phyloP scores from a whole-genome alignment of 257 asterid species.

The Penstemon davidsonii region DNA sequence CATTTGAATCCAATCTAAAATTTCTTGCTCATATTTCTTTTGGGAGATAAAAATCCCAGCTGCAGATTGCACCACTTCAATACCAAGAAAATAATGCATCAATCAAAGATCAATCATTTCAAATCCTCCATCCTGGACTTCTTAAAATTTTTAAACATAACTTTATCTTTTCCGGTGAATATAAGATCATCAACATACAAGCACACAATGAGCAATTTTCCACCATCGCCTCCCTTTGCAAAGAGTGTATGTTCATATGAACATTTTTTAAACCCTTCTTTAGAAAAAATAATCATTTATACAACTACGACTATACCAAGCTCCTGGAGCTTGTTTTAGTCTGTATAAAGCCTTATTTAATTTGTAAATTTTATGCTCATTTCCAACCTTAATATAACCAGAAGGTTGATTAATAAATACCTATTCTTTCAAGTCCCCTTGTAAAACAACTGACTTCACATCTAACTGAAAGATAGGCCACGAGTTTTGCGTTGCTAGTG shows the following conservation, averaged over 20 bases:
- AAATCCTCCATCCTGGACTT: background rate
- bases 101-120: conserved; percentile 5
- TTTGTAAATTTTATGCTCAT: background rate
- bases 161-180: background rate
- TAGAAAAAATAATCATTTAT: background rate
- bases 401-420: background rate
- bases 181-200: conserved; percentile 21
- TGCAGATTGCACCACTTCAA: background rate
- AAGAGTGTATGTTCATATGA: conserved; percentile 14
- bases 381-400: background rate
- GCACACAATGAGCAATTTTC: conserved; percentile 7
- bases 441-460: background rate
- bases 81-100: conserved; percentile 21
- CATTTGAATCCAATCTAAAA: conserved; percentile 7
- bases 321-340: background rate
- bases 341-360: background rate
- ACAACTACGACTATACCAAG: background rate
- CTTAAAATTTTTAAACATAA: background rate
- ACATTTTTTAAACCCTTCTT: conserved; percentile 9
- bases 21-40: conserved; percentile 5
- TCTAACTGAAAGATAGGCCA: background rate
- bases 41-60: conserved; percentile 8
- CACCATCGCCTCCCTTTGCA: background rate
- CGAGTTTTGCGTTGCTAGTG: background rate
- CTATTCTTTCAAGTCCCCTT: background rate